These are phyloP conservation scores for Clarireedia sp. DNA, from an alignment of 2,329 filamentous ascomycete genomes.

Conservation along the genomic window DNA sequence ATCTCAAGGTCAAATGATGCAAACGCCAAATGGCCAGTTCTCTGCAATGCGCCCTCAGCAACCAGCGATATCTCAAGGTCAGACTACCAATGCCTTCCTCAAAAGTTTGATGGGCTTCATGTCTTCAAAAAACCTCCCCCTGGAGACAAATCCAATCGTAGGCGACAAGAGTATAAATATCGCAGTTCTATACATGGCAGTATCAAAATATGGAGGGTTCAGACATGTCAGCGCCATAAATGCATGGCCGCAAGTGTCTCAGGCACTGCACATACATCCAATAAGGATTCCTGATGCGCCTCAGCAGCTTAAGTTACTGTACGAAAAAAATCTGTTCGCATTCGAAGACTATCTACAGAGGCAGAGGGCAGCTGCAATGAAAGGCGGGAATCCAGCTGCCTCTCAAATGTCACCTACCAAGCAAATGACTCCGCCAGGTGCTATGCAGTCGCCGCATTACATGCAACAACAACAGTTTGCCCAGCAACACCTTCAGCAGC, in stretches of 20 bases:
- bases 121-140: conserved; percentile 59
- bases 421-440: conserved; percentile 35
- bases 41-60: conserved; percentile 46
- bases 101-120: conserved; percentile 73
- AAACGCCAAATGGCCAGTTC: conserved; percentile 49
- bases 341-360: conserved; percentile 64
- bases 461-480: conserved; percentile 39
- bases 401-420: conserved; percentile 35
- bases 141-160: conserved; percentile 68
- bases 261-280: conserved; percentile 52
- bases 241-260: conserved; percentile 66
- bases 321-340: conserved; percentile 65
- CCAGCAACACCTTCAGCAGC: conserved; percentile 42
- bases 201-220: conserved; percentile 71
- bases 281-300: conserved; percentile 59
- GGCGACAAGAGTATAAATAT: conserved; percentile 68
- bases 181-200: conserved; percentile 67
- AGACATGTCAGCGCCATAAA: conserved; percentile 62
- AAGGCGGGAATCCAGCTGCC: conserved; percentile 29
- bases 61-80: conserved; percentile 32
- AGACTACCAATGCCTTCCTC: conserved; percentile 62
- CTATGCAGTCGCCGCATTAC: conserved; percentile 46
- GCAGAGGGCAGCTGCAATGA: conserved; percentile 30
- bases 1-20: conserved; percentile 43
- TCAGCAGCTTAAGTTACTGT: conserved; percentile 62